Percentiles rank a stretch among this genome's conserved stretches.
phyloP scores from a whole-genome alignment of 2,329 filamentous ascomycete genomes.

The Stagonosporopsis tanaceti region DNA sequence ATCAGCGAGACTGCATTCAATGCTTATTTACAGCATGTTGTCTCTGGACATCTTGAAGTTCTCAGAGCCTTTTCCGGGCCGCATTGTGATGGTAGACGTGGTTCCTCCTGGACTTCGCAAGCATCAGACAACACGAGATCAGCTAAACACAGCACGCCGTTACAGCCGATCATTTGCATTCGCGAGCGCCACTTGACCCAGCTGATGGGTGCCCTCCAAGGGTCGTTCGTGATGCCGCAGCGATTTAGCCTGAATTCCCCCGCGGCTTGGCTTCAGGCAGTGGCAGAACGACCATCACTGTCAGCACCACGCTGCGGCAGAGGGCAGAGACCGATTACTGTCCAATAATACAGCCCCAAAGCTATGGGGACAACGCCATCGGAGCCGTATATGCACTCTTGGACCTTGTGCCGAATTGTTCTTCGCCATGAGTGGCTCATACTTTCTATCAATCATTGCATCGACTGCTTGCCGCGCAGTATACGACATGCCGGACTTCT shows the following conservation, averaged over 20 bases:
- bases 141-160: not conserved
- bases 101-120: not conserved
- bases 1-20: not conserved
- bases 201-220: not conserved
- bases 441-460: not conserved
- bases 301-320: constrained; percentile 6
- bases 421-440: constrained; percentile 5
- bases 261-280: constrained; percentile 20
- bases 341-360: not conserved
- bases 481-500: not conserved
- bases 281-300: constrained; percentile 8
- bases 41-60: not conserved
- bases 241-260: constrained; percentile 16
- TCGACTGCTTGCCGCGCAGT: not conserved
- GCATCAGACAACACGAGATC: not conserved
- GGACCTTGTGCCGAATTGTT: constrained; percentile 1
- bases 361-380: not conserved
- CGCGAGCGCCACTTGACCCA: not conserved
- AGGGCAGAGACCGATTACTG: not conserved
- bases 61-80: not conserved
- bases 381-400: constrained; percentile 1
- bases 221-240: not conserved
- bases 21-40: too few relatives aligned
- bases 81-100: not conserved
- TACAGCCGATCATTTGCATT: not conserved